Percentiles rank a stretch among this genome's conserved stretches.
Evolutionary conservation across 495 filamentous ascomycete genomes (phyloP).

Genomic region (Neohortaea acidophila): DNA sequence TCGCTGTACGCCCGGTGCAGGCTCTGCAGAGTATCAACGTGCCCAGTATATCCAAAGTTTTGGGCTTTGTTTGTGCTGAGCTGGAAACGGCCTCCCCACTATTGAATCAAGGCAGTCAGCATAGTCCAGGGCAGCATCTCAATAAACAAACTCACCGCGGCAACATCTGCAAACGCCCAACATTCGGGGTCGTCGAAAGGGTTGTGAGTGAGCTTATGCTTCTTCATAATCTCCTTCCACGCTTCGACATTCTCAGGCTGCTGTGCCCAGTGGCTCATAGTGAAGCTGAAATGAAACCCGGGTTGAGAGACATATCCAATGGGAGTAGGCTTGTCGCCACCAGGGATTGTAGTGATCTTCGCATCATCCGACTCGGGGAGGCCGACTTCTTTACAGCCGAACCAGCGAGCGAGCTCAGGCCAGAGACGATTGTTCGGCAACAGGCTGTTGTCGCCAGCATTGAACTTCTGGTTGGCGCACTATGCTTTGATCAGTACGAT

Average conservation of each 20-base stretch:
- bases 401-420: conserved; percentile 32
- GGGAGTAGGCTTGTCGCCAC: conserved; percentile 5
- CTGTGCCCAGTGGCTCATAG: conserved; percentile 32
- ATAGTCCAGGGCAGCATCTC: too few relatives aligned
- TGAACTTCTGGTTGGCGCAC: conserved; percentile 31
- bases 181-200: conserved; percentile 20
- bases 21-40: conserved; percentile 29
- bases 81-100: too few relatives aligned
- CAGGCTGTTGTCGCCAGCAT: conserved; percentile 29
- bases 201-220: conserved; percentile 19
- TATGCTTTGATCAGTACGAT: too few relatives aligned
- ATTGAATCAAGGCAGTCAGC: too few relatives aligned
- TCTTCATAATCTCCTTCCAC: conserved; percentile 25
- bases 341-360: conserved; percentile 8
- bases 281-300: conserved; percentile 25
- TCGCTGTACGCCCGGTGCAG: conserved; percentile 10
- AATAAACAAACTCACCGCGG: conserved; percentile 3
- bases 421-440: conserved; percentile 34
- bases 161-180: conserved; percentile 23
- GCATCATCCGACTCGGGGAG: conserved; percentile 14
- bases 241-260: conserved; percentile 29
- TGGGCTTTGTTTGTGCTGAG: conserved; percentile 27
- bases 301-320: conserved; percentile 10
- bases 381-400: conserved; percentile 21
- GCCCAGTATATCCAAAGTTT: conserved; percentile 28